Evolutionary conservation across 768 basidiomycete genomes (phyloP).

Genomic region (Lyophyllum shimeji): DNA sequence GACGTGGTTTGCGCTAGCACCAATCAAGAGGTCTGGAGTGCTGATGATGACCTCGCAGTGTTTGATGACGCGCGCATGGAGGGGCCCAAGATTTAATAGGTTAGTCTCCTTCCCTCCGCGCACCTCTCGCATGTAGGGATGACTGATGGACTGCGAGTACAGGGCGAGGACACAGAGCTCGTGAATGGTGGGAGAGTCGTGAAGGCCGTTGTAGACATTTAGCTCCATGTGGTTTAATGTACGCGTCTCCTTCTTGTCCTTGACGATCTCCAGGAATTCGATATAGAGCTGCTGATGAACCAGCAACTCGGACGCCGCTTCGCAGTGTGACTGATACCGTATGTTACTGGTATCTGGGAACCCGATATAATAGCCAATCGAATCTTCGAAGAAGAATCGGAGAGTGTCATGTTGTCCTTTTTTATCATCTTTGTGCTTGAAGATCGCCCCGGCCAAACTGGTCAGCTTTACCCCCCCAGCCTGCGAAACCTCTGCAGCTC

Average conservation of each 20-base stretch:
- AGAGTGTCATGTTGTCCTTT: conserved; percentile 32
- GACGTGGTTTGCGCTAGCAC: conserved; percentile 4
- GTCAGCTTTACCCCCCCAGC: conserved; percentile 25
- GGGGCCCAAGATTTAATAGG: conserved; percentile 22
- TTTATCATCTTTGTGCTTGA: conserved; percentile 34
- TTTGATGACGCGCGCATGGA: conserved; percentile 20
- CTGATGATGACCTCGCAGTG: conserved; percentile 16
- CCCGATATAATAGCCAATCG: conserved; percentile 17
- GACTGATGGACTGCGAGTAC: conserved; percentile 19
- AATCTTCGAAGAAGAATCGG: conserved; percentile 18
- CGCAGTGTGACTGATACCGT: conserved; percentile 30
- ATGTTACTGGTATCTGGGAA: conserved; percentile 39
- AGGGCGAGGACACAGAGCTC: conserved; percentile 26
- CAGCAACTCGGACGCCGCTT: conserved; percentile 25
- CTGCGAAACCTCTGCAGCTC: conserved; percentile 17
- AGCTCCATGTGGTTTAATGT: conserved; percentile 34
- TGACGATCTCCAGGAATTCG: conserved; percentile 26
- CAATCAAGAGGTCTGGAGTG: conserved; percentile 21
- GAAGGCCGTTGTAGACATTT: conserved; percentile 25
- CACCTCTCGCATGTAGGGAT: conserved; percentile 26
- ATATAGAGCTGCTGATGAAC: conserved; percentile 20
- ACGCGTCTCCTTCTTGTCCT: conserved; percentile 26
- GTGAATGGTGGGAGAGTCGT: conserved; percentile 25
- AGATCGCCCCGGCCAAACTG: conserved; percentile 27
- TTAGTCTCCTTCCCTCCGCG: conserved; percentile 17